Percentiles rank a stretch among this genome's conserved stretches.
phyloP scores from a whole-genome alignment of 2,329 filamentous ascomycete genomes.

The Cytospora leucostoma region DNA sequence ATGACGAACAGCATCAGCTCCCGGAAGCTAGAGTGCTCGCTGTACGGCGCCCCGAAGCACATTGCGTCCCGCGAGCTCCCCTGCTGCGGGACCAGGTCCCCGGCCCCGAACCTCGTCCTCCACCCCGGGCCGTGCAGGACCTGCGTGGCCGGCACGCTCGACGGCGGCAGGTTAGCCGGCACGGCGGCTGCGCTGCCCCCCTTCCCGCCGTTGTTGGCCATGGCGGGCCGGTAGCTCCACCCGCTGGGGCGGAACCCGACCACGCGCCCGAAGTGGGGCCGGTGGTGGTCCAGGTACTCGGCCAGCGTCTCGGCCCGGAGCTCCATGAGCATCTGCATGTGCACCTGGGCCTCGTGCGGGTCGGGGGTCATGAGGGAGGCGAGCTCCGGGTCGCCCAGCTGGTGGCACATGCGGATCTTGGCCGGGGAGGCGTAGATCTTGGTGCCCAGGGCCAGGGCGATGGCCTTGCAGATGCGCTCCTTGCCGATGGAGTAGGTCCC shows the following conservation, averaged over 20 bases:
- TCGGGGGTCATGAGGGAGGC: slow-evolving; percentile 74
- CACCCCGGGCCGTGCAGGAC: slow-evolving; percentile 66
- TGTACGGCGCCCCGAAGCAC: slow-evolving; percentile 94
- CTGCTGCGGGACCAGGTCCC: slow-evolving; percentile 76
- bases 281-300: slow-evolving; percentile 81
- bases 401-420: slow-evolving; percentile 82
- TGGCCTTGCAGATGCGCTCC: slow-evolving; percentile 90
- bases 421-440: slow-evolving; percentile 86
- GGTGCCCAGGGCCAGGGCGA: slow-evolving; percentile 79
- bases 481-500: slow-evolving; percentile 98
- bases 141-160: slow-evolving; percentile 50
- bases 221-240: slow-evolving; percentile 85
- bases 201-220: slow-evolving; percentile 48
- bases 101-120: slow-evolving; percentile 70
- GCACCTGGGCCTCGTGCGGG: slow-evolving; percentile 85
- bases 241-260: slow-evolving; percentile 91
- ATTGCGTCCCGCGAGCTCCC: slow-evolving; percentile 80
- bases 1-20: slow-evolving; percentile 94
- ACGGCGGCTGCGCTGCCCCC: slow-evolving; percentile 49
- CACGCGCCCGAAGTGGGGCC: slow-evolving; percentile 79
- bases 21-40: slow-evolving; percentile 91
- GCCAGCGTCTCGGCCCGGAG: slow-evolving; percentile 87
- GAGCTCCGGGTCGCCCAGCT: slow-evolving; percentile 84
- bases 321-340: slow-evolving; percentile 96
- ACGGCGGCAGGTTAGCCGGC: slow-evolving; percentile 52